These are phyloP conservation scores for Plasmopara muralis DNA, from an alignment of 352 stramenopile genomes.

Conservation along the genomic window DNA sequence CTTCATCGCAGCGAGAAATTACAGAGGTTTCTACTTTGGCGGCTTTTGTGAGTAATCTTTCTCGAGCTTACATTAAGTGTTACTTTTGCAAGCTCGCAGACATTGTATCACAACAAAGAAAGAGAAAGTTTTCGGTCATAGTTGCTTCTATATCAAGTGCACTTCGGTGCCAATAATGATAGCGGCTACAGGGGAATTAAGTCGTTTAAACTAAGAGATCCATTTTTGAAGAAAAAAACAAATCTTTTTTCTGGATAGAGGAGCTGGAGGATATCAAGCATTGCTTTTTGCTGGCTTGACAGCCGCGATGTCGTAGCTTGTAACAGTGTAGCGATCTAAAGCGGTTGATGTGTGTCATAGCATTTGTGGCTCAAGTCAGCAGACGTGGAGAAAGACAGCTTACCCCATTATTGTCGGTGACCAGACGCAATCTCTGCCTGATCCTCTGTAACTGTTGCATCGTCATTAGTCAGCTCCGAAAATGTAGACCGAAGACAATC, in stretches of 20 bases:
- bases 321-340: background rate
- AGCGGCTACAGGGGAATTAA: too few species aligned
- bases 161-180: background rate
- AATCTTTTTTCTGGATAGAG: too few species aligned
- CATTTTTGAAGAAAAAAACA: too few species aligned
- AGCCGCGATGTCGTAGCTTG: too few species aligned
- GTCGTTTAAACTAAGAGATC: too few species aligned
- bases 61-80: background rate
- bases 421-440: background rate
- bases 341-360: background rate
- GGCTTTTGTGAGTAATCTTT: background rate
- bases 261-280: background rate
- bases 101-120: too few species aligned
- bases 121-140: too few species aligned
- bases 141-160: background rate
- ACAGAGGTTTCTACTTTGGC: background rate
- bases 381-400: slow-evolving; percentile 8
- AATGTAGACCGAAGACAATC: slow-evolving; percentile 5
- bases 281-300: too few species aligned
- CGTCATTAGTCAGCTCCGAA: background rate
- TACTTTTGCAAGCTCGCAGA: background rate
- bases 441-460: slow-evolving; percentile 6
- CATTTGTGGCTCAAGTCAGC: background rate
- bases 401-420: slow-evolving; percentile 3
- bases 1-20: slow-evolving; percentile 8